These are phyloP conservation scores for Wickerhamomyces sp. DNA, from an alignment of 1,139 yeast species.

Conservation along the genomic window DNA sequence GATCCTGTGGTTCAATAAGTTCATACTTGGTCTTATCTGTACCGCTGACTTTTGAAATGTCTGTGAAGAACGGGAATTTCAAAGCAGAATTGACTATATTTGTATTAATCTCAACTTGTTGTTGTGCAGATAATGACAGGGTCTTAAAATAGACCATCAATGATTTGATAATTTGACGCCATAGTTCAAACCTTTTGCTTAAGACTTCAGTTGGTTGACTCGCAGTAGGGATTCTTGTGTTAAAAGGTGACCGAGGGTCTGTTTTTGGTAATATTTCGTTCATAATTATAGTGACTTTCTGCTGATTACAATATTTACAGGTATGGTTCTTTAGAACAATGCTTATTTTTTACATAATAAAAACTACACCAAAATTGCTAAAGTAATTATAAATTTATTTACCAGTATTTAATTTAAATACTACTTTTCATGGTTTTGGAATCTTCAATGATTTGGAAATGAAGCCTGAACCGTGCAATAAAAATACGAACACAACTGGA, in stretches of 20 bases:
- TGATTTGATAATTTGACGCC: constrained; percentile 67
- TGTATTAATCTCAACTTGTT: constrained; percentile 58
- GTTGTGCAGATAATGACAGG: constrained; percentile 61
- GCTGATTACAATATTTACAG: too few species aligned
- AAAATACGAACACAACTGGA: constrained; percentile 58
- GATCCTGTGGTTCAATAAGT: constrained; percentile 33
- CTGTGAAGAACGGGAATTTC: constrained; percentile 48
- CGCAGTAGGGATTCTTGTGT: constrained; percentile 29
- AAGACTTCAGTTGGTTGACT: constrained; percentile 33
- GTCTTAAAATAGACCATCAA: constrained; percentile 59
- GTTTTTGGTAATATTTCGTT: constrained; percentile 28
- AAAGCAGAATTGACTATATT: constrained; percentile 55
- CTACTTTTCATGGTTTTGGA: constrained; percentile 65
- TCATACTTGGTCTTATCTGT: constrained; percentile 26
- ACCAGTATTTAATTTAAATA: neutral
- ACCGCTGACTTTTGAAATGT: constrained; percentile 10
- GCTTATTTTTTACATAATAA: too few species aligned
- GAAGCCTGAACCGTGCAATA: constrained; percentile 84
- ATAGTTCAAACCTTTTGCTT: constrained; percentile 54
- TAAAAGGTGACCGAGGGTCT: constrained; percentile 32
- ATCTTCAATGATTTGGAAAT: constrained; percentile 86
- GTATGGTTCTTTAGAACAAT: too few species aligned
- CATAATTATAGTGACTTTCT: neutral
- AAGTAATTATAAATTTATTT: neutral
- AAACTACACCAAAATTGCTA: too few species aligned